phyloP scores from a whole-genome alignment of 352 stramenopile genomes.

The Phytophthora syringae region DNA sequence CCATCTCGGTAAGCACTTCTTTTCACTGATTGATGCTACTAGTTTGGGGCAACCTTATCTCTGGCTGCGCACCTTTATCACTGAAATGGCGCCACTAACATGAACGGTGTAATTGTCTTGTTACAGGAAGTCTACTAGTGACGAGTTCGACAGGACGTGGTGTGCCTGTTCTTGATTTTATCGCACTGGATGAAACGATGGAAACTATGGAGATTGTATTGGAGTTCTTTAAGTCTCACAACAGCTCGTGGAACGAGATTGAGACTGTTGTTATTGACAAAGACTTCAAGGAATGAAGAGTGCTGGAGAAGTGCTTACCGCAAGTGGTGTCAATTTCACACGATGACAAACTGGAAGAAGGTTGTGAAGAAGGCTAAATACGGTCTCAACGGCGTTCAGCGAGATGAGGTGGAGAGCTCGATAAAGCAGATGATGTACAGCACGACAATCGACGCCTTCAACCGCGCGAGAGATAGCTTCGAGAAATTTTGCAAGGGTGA shows the following conservation, averaged over 20 bases:
- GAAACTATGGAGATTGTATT: conserved; percentile 11
- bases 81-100: neutral
- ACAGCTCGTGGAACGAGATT: conserved; percentile 1
- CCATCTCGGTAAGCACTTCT: conserved; percentile 8
- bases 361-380: neutral
- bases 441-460: neutral
- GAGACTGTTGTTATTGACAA: conserved; percentile 18
- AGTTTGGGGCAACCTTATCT: neutral
- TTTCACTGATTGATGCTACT: neutral
- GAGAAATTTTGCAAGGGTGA: neutral
- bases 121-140: conserved; percentile 3
- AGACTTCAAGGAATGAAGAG: conserved; percentile 19
- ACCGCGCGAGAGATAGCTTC: neutral
- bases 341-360: neutral
- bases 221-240: conserved; percentile 12
- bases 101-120: neutral
- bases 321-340: neutral
- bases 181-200: conserved; percentile 1
- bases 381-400: neutral
- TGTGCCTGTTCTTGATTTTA: conserved; percentile 13
- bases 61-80: neutral
- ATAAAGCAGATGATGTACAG: neutral
- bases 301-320: conserved; percentile 4
- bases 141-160: conserved; percentile 12
- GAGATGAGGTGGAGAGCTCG: neutral